Evolutionary conservation across 768 basidiomycete genomes (phyloP).

Genomic region (Tylopilus sp.): DNA sequence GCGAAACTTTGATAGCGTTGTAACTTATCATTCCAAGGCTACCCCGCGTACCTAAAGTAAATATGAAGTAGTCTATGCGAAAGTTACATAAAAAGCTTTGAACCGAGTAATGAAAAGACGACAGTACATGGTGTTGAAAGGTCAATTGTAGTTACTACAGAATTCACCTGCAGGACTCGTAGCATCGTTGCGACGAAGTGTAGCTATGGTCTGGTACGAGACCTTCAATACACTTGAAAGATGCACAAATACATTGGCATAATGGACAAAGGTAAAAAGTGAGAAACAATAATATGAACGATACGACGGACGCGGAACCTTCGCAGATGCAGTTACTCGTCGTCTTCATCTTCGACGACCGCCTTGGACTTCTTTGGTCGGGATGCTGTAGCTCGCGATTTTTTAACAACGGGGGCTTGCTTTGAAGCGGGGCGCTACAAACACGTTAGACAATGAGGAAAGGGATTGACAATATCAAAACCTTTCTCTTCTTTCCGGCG

Average conservation of each 20-base stretch:
- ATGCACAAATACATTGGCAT: constrained; percentile 10
- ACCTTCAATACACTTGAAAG: background rate
- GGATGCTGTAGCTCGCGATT: constrained; percentile 25
- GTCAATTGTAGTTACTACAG: background rate
- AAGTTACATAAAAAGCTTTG: no score
- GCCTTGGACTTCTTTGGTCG: constrained; percentile 44
- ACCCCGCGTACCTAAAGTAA: background rate
- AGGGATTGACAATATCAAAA: constrained; percentile 20
- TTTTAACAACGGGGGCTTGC: constrained; percentile 44
- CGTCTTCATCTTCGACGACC: constrained; percentile 40
- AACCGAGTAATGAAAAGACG: no score
- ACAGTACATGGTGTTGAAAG: no score
- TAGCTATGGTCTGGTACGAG: constrained; percentile 5
- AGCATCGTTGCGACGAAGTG: background rate
- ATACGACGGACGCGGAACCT: background rate
- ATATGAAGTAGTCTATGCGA: background rate
- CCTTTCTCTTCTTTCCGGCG: constrained; percentile 68
- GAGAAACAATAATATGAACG: constrained; percentile 8
- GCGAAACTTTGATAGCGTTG: constrained; percentile 18
- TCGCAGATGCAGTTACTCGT: constrained; percentile 18
- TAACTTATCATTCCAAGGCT: background rate
- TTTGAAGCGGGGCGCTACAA: constrained; percentile 44
- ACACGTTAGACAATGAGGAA: constrained; percentile 2
- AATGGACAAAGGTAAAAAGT: background rate
- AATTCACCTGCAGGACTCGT: background rate